Base-by-base conservation (phyloP, 2,329 filamentous ascomycete genomes). In the Penicillium paneum region DNA sequence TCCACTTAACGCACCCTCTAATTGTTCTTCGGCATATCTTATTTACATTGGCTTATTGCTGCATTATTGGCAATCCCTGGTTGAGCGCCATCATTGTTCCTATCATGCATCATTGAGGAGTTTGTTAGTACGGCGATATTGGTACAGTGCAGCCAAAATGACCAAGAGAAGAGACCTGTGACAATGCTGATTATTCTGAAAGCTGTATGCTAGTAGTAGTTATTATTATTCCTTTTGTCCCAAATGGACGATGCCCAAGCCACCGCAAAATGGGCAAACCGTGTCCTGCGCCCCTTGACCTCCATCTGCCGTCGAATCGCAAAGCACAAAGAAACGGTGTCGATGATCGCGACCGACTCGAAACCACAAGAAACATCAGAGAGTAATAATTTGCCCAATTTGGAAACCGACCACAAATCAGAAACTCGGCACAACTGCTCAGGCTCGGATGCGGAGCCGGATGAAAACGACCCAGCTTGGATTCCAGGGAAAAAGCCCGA, bases 201-300 rank as follows among this genome's bases (percentile, higher is more conserved):
- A 57, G 53, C 17, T 53, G 8, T 46, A 59, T 57, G 17, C 19
- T 28, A 49, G 49, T 38, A 43, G 8, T 10, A 31, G n/a, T 53
- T 52, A 58, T 49, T 12, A 21, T 44, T 59, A 56, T 45, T 7
- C 7, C n/a, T n/a, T 34, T 29, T 19, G n/a, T 5, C 8, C 50
- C 55, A 52, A 26, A 74, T 74, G 71, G 69, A 72, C 44, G 70
- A 74, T 53, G 56, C 73, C 43, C 68, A 69, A 55, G 64, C 70
- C 39, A 76, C 72, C 8, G 71, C 74, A 46, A 72, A 67, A 71
- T 76, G 74, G 74, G 74, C 72, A 51, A 74, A 75, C 55, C 72
- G 74, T 60, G 70, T 76, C 54, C 60, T 78, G 50, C 72, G 74
- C 54, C 75, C 75, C 31, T 63, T 78, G 51, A 69, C 67, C 17